These are phyloP conservation scores for Aspergillus thermomutatus DNA, from an alignment of 2,329 filamentous ascomycete genomes.

Conservation along the genomic window DNA sequence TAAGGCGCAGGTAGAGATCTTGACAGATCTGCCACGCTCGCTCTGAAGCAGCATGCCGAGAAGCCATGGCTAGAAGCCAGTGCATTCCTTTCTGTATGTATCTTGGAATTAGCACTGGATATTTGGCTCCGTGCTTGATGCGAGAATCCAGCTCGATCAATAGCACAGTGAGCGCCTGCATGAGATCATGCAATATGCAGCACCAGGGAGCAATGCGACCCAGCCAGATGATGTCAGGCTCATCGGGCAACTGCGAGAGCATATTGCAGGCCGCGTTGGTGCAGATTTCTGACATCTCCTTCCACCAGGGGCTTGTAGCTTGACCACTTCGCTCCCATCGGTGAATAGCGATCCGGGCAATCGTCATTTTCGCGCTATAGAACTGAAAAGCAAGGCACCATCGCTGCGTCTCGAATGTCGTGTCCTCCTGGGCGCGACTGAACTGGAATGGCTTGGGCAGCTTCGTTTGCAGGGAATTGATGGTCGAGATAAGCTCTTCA, in stretches of 20 bases:
- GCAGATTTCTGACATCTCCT: conserved; percentile 30
- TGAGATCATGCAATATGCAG: conserved; percentile 39
- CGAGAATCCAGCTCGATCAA: conserved; percentile 23
- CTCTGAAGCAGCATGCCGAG: neutral
- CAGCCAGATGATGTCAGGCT: conserved; percentile 30
- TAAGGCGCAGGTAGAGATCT: neutral
- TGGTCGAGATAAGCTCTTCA: neutral
- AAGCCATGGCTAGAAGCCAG: neutral
- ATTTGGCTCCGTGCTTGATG: neutral
- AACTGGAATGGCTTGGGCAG: neutral
- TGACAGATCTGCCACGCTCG: neutral
- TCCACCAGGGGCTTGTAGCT: neutral
- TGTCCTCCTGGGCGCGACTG: neutral
- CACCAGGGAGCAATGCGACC: conserved; percentile 38
- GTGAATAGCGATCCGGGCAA: conserved; percentile 39
- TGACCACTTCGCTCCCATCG: conserved; percentile 28
- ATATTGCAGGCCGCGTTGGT: conserved; percentile 34
- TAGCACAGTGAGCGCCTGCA: conserved; percentile 39
- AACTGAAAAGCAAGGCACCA: conserved; percentile 30
- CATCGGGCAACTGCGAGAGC: conserved; percentile 34
- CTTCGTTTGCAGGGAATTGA: neutral
- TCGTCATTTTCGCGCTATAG: conserved; percentile 36
- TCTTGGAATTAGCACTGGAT: neutral
- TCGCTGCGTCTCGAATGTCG: neutral
- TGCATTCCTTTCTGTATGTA: neutral